Conservation (phyloP, 495 filamentous ascomycete genomes). For the Tuber brumale region DNA sequence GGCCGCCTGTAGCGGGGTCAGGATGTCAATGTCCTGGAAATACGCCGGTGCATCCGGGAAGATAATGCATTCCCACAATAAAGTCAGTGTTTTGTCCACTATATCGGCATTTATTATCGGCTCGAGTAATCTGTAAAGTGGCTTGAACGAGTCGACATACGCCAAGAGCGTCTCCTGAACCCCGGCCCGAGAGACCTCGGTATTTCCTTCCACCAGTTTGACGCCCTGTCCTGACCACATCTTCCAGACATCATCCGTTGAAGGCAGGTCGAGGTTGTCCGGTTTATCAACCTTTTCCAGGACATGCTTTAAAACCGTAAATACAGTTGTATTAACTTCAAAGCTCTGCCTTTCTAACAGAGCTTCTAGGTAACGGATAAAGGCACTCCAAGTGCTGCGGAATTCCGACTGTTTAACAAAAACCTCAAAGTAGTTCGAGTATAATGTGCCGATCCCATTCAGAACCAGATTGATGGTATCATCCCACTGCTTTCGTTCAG, state of each 20-base stretch:
- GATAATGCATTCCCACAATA: conserved; percentile 56
- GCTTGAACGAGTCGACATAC: conserved; percentile 67
- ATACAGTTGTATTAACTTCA: conserved; percentile 66
- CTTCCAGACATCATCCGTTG: conserved; percentile 60
- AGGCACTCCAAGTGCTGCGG: conserved; percentile 57
- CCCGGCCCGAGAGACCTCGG: conserved; percentile 32
- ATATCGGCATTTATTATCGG: conserved; percentile 54
- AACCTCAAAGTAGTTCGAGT: conserved; percentile 42
- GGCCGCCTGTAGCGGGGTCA: conserved; percentile 69
- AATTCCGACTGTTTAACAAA: conserved; percentile 41
- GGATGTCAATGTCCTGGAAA: conserved; percentile 73
- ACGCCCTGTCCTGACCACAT: conserved; percentile 53
- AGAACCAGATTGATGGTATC: conserved; percentile 42
- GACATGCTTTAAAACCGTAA: conserved; percentile 60
- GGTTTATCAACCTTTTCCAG: conserved; percentile 51
- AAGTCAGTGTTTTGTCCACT: conserved; percentile 51
- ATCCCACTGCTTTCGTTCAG: conserved; percentile 40
- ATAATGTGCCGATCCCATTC: conserved; percentile 41
- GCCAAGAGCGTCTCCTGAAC: conserved; percentile 51
- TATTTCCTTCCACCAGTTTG: conserved; percentile 37
- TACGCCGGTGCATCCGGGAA: conserved; percentile 71
- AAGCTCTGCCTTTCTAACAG: conserved; percentile 56
- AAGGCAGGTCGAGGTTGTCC: conserved; percentile 51
- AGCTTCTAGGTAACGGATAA: conserved; percentile 58
- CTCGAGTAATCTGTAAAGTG: conserved; percentile 74